phyloP scores from a whole-genome alignment of 108 stramenopile species.

The Pelagomonas calceolata region DNA sequence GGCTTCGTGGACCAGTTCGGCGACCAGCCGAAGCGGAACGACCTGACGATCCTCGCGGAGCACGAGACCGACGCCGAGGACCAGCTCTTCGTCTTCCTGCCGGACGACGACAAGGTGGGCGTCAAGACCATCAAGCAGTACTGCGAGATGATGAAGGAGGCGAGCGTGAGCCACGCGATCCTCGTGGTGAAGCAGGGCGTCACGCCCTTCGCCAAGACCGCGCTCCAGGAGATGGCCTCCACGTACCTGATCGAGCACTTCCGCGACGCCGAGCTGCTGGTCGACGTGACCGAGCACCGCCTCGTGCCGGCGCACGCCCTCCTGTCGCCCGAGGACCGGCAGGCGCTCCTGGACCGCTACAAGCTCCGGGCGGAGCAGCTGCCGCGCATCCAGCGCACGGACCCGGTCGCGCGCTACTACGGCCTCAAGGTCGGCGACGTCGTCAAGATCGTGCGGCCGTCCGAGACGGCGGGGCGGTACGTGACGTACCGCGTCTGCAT shows the following conservation, averaged over 20 bases:
- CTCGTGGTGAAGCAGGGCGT: slow-evolving; percentile 76
- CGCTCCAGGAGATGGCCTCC: slow-evolving; percentile 75
- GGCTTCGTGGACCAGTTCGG: slow-evolving; percentile 65
- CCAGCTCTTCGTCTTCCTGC: slow-evolving; percentile 79
- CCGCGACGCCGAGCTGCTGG: slow-evolving; percentile 89
- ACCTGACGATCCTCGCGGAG: slow-evolving; percentile 65
- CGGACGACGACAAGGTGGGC: slow-evolving; percentile 86
- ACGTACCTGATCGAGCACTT: slow-evolving; percentile 87
- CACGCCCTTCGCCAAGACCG: slow-evolving; percentile 83
- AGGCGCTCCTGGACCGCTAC: slow-evolving; percentile 85
- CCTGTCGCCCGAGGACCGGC: slow-evolving; percentile 78
- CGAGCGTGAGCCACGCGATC: slow-evolving; percentile 68
- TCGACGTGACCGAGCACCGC: slow-evolving; percentile 97
- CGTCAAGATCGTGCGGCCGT: slow-evolving; percentile 95
- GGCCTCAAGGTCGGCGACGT: slow-evolving; percentile 94
- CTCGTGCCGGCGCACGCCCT: slow-evolving; percentile 84
- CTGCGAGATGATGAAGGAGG: slow-evolving; percentile 75
- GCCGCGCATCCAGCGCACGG: slow-evolving; percentile 92
- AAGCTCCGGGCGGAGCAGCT: slow-evolving; percentile 92
- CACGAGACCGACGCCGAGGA: slow-evolving; percentile 1
- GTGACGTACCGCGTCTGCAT: slow-evolving; percentile 97
- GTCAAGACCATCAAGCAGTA: slow-evolving; percentile 83
- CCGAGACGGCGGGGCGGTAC: slow-evolving; percentile 97
- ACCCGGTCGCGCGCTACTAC: slow-evolving; percentile 95
- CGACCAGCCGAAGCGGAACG: slow-evolving; percentile 61